A percentile compares a stretch with the other conserved stretches of the same genome.
Conservation (phyloP, 1,284 basidiomycete genomes). For the Microbotryum saponariae region DNA sequence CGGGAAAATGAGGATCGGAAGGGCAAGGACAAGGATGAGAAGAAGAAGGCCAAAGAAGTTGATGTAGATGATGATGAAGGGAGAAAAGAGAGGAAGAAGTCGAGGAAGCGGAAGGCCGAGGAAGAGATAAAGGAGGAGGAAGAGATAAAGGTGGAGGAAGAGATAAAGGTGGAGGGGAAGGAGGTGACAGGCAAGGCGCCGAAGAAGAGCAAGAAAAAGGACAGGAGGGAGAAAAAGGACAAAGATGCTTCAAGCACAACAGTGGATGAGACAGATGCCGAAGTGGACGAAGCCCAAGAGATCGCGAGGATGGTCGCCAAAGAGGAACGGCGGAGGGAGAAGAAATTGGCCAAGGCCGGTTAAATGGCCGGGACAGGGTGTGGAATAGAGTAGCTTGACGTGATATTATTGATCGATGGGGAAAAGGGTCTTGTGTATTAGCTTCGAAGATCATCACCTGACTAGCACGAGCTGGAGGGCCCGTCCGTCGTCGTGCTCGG, state of each 20-base stretch:
- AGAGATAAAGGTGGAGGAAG: neutral
- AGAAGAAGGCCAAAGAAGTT: constrained; percentile 1
- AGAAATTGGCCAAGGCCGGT: constrained; percentile 3
- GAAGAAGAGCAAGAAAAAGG: constrained; percentile 6
- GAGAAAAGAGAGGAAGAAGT: neutral
- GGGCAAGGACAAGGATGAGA: neutral
- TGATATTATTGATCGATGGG: too few species aligned
- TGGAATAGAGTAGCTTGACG: neutral
- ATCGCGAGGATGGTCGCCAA: neutral
- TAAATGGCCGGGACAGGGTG: constrained; percentile 1
- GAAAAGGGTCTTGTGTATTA: too few species aligned
- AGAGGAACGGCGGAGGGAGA: neutral
- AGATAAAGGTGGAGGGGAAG: neutral
- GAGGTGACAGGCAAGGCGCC: constrained; percentile 1
- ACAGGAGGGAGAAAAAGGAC: neutral
- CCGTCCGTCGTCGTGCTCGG: too few species aligned
- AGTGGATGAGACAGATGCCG: neutral
- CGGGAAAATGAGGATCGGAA: neutral
- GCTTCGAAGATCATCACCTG: too few species aligned
- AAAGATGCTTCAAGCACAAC: neutral
- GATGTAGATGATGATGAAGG: neutral
- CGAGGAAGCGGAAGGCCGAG: neutral
- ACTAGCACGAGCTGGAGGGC: too few species aligned
- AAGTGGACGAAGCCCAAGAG: neutral
- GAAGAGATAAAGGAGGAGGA: neutral